Evolutionary conservation across 2,329 filamentous ascomycete genomes (phyloP), one percentile per base, ranked within the genome.

Genomic region (Sclerotinia spermophila): DNA sequence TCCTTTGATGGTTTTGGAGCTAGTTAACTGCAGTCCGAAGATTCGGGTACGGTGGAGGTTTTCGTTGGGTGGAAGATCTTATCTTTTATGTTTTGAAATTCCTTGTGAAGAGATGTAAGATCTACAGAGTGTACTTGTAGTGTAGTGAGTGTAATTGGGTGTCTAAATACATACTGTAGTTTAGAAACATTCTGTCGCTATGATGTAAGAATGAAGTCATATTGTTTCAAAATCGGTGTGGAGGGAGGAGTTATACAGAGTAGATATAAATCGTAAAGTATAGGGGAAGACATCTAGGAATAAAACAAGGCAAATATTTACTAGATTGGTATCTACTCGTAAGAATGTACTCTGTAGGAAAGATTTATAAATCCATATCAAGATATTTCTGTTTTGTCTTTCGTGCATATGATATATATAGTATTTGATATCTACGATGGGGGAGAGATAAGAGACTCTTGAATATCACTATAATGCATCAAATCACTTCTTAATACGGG

Each of bases 161-260:
- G n/a, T n/a, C n/a, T n/a, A n/a, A n/a, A n/a, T n/a, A n/a, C n/a
- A n/a, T n/a, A n/a, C n/a, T n/a, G n/a, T n/a, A n/a, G n/a, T n/a
- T n/a, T n/a, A n/a, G n/a, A n/a, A n/a, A n/a, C n/a, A n/a, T n/a
- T 48, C 45, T 13, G 5, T 21, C 30, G 10, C 21, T 58, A 58
- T 58, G 55, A 58, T 58, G 55, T 58, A 35, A 58, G 55, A 35
- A 24, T 58, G 55, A 58, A 58, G 55, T 58, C 55, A 35, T 58
- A 35, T 33, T 30, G 33, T 56, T 56, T 56, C 55, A 35, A 13
- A 19, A 33, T 33, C 19, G 44, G 44, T 45, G 44, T 45, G 6
- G 17, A 55, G 5, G 11, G 7, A 33, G 27, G 17, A 8, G 56
- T 4, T 17, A 59, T 59, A n/a, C n/a, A n/a, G n/a, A n/a, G n/a